Percentiles rank a stretch among this genome's conserved stretches.
Conservation (phyloP, 495 filamentous ascomycete genomes). For the Letharia lupina region DNA sequence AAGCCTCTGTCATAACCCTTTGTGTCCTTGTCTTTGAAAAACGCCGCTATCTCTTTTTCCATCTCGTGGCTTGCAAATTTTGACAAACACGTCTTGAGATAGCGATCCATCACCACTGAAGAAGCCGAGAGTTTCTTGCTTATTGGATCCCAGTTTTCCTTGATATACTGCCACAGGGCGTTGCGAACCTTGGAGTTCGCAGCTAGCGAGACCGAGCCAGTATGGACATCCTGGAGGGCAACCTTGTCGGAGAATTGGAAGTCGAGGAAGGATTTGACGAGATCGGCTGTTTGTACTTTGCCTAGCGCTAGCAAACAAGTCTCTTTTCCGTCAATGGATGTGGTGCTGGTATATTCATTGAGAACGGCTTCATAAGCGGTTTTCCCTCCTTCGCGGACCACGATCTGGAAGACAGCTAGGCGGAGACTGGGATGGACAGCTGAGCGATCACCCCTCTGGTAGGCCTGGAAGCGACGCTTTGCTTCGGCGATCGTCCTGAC, state of each 20-base stretch:
- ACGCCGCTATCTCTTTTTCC: conserved; percentile 68
- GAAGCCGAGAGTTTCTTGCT: conserved; percentile 63
- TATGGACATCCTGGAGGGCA: conserved; percentile 77
- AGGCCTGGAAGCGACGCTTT: conserved; percentile 64
- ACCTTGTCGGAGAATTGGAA: conserved; percentile 74
- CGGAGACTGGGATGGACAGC: conserved; percentile 77
- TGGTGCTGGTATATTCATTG: conserved; percentile 70
- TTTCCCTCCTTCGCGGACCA: conserved; percentile 58
- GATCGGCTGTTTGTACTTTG: conserved; percentile 55
- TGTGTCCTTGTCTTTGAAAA: conserved; percentile 78
- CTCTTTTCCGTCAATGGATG: conserved; percentile 83
- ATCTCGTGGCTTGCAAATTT: conserved; percentile 64
- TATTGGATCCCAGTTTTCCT: conserved; percentile 65
- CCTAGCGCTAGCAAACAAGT: conserved; percentile 71
- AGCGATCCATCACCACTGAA: conserved; percentile 79
- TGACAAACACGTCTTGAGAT: conserved; percentile 64
- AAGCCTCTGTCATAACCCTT: conserved; percentile 72
- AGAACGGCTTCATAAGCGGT: conserved; percentile 65
- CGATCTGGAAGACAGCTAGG: conserved; percentile 66
- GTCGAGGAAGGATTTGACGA: conserved; percentile 62
- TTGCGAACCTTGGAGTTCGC: conserved; percentile 60
- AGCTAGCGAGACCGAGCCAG: conserved; percentile 61
- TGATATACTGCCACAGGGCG: conserved; percentile 75
- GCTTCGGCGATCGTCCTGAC: conserved; percentile 59
- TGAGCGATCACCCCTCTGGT: conserved; percentile 53